Evolutionary conservation across 129 eudicot genomes (phyloP).

Genomic region (Tagetes patula): DNA sequence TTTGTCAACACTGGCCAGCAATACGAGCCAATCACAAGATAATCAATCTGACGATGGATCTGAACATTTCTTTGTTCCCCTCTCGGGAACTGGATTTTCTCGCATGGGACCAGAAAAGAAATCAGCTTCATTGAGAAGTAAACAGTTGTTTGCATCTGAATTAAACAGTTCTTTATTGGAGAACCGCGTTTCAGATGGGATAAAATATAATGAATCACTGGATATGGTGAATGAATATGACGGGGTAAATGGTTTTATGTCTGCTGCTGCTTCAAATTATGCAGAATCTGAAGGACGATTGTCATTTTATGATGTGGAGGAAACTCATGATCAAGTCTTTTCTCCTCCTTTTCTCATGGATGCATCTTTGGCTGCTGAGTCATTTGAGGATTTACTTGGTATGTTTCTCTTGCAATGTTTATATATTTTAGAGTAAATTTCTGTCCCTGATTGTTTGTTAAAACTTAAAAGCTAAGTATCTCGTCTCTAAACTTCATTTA

Average conservation of each 20-base stretch:
- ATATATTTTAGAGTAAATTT: conserved; percentile 1
- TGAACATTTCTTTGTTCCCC: conserved; percentile 88
- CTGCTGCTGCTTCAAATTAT: conserved; percentile 66
- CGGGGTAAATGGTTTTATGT: conserved; percentile 59
- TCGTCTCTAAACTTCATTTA: background rate
- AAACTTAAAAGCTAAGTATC: background rate
- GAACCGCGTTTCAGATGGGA: conserved; percentile 35
- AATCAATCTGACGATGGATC: conserved; percentile 86
- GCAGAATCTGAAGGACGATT: conserved; percentile 62
- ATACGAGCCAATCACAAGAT: conserved; percentile 56
- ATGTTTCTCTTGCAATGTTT: conserved; percentile 18
- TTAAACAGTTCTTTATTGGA: conserved; percentile 27
- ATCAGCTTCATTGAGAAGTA: conserved; percentile 43
- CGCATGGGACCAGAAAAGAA: conserved; percentile 56
- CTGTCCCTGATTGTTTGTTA: background rate
- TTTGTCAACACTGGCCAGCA: conserved; percentile 49
- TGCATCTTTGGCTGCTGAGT: conserved; percentile 59
- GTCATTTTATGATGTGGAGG: conserved; percentile 75
- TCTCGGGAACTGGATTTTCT: conserved; percentile 71
- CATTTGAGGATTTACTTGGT: conserved; percentile 96
- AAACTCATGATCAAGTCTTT: conserved; percentile 77
- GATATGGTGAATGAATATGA: conserved; percentile 62
- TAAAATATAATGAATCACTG: conserved; percentile 10
- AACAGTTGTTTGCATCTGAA: conserved; percentile 53
- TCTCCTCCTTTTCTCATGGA: conserved; percentile 94